Base-by-base conservation (phyloP, 1,139 yeast genomes). In the Candida anutae region DNA sequence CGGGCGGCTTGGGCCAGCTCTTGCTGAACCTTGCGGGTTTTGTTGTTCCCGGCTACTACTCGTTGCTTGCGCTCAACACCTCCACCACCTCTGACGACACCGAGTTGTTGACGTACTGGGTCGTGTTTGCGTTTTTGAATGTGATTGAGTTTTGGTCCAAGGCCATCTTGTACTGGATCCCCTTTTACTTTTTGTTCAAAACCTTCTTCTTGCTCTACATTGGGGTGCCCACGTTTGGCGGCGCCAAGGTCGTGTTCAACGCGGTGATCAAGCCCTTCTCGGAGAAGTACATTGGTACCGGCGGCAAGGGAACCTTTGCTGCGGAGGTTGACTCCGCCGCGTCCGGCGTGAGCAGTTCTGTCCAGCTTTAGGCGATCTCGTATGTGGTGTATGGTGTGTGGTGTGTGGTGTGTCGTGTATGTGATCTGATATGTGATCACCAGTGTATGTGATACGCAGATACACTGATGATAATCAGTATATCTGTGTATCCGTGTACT, bases 61-160 rank as follows among this genome's bases (percentile, higher is more conserved):
- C 98, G 8, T 67, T 90, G 39, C 53, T 74, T 38, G 97, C 98
- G 13, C 69, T 90, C 42, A 84, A 78, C 56, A 79, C 95, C 20
- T 43, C 72, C 8, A 53, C 70, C 18, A 62, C 76, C 25, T 59
- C 63, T 22, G 96, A 87, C 52, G 95, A 87, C 55, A 81, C 93
- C 36, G 81, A 84, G 47, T 74, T 82, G 55, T 72, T 90, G 51
- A 81, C 95, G 21, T 88, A 90, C 59, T 90, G 98, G 98, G 95
- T 90, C 35, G 95, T 90, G 17, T 90, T 84, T 53, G 95, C 96
- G 18, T 77, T 77, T 47, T 75, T 90, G 63, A 83, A 79, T 53
- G 90, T 90, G 28, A 50, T 85, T 46, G 99, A 90, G 63, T 90
- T 85, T 70, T 90, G 97, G 97, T 79, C 95, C 37, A 75, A 77